Evolutionary conservation across 352 stramenopile genomes (phyloP).

Genomic region (Phytophthora ohioensis): DNA sequence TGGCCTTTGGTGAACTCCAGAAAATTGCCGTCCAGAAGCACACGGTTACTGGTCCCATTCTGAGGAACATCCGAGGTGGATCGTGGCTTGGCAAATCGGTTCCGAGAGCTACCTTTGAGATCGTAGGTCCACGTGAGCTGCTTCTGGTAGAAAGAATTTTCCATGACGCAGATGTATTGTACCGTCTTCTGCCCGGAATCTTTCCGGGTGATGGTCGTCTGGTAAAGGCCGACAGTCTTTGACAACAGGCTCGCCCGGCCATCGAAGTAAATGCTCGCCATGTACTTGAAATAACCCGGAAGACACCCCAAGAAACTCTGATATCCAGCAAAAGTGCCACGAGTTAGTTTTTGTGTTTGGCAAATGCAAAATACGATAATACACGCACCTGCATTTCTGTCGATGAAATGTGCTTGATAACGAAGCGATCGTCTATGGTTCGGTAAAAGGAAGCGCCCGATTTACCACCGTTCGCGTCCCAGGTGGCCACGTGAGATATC

Average conservation of each 20-base stretch:
- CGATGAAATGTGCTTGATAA: slow-evolving; percentile 98
- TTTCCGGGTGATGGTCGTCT: slow-evolving; percentile 96
- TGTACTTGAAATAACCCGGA: slow-evolving; percentile 97
- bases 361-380: background rate
- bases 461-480: slow-evolving; percentile 97
- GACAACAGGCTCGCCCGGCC: slow-evolving; percentile 94
- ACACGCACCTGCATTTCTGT: slow-evolving; percentile 96
- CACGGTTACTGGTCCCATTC: slow-evolving; percentile 33
- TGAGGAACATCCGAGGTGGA: slow-evolving; percentile 34
- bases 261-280: slow-evolving; percentile 97
- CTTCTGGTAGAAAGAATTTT: slow-evolving; percentile 98
- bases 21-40: slow-evolving; percentile 90
- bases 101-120: slow-evolving; percentile 97
- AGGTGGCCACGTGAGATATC: slow-evolving; percentile 85
- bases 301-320: slow-evolving; percentile 87
- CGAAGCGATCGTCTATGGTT: slow-evolving; percentile 96
- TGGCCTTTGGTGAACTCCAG: slow-evolving; percentile 83
- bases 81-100: slow-evolving; percentile 88
- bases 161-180: slow-evolving; percentile 94
- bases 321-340: background rate
- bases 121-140: slow-evolving; percentile 96
- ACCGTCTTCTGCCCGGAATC: slow-evolving; percentile 91
- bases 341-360: slow-evolving; percentile 7
- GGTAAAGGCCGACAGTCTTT: slow-evolving; percentile 98
- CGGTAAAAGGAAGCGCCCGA: slow-evolving; percentile 96